Conservation (phyloP, 805 yeast species). For the Clavispora asparagi region DNA sequence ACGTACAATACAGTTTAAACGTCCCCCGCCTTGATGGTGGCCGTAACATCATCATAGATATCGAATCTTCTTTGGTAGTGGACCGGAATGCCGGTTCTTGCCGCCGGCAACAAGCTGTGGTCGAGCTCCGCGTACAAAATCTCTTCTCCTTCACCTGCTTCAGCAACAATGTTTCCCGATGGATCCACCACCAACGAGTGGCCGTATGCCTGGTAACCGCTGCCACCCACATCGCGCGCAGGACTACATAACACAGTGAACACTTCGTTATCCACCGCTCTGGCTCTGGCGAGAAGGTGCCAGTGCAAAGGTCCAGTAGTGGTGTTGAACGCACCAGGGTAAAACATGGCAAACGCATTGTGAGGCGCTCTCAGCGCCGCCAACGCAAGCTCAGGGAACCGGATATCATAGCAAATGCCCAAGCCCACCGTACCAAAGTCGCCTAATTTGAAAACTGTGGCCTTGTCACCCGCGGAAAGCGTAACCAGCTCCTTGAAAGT, state of each 20-base stretch:
- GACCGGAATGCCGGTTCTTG: slow-evolving; percentile 67
- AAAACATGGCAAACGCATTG: slow-evolving; percentile 69
- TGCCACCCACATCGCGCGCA: slow-evolving; percentile 61
- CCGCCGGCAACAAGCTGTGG: slow-evolving; percentile 50
- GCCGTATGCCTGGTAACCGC: slow-evolving; percentile 60
- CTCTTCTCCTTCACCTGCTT: slow-evolving; percentile 76
- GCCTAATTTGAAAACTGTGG: slow-evolving; percentile 68
- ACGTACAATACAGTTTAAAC: slow-evolving; percentile 1
- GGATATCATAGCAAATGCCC: slow-evolving; percentile 79
- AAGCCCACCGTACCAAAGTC: slow-evolving; percentile 56
- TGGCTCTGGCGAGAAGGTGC: slow-evolving; percentile 66
- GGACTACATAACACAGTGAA: slow-evolving; percentile 82
- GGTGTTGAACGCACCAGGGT: slow-evolving; percentile 82
- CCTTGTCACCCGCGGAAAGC: slow-evolving; percentile 72
- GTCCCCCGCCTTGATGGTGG: slow-evolving; percentile 9
- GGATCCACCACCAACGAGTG: slow-evolving; percentile 65
- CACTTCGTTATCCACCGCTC: slow-evolving; percentile 59
- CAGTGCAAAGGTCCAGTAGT: slow-evolving; percentile 82
- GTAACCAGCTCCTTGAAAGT: slow-evolving; percentile 78
- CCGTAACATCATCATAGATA: slow-evolving; percentile 41
- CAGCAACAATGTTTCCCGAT: slow-evolving; percentile 53
- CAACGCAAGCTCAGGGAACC: slow-evolving; percentile 75
- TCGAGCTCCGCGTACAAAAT: slow-evolving; percentile 71
- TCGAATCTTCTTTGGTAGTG: slow-evolving; percentile 68
- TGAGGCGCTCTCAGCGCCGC: slow-evolving; percentile 57